Evolutionary conservation across 768 basidiomycete genomes (phyloP).

Genomic region (Porpolomopsis calyptriformis): DNA sequence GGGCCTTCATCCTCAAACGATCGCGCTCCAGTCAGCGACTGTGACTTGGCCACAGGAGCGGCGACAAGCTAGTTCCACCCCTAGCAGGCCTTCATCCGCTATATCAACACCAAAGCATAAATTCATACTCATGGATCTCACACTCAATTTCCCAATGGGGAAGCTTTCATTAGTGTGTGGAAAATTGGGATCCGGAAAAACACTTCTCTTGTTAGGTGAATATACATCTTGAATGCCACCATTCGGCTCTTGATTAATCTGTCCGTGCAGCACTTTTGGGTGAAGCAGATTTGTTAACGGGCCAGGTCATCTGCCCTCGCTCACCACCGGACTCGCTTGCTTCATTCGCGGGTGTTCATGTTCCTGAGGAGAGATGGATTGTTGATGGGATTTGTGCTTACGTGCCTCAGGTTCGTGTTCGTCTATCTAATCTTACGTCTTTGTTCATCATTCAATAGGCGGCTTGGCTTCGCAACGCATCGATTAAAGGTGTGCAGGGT

Average conservation of each 20-base stretch:
- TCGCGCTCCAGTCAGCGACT: slow-evolving; percentile 76
- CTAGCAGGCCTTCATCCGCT: slow-evolving; percentile 37
- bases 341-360: slow-evolving; percentile 33
- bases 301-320: slow-evolving; percentile 73
- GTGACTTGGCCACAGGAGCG: slow-evolving; percentile 87
- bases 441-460: slow-evolving; percentile 17
- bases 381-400: slow-evolving; percentile 74
- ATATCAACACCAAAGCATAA: slow-evolving; percentile 66
- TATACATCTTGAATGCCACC: background rate
- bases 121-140: slow-evolving; percentile 73
- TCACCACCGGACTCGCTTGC: slow-evolving; percentile 76
- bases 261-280: slow-evolving; percentile 57
- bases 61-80: slow-evolving; percentile 23
- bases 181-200: slow-evolving; percentile 84
- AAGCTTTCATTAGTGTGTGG: slow-evolving; percentile 80
- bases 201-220: slow-evolving; percentile 61
- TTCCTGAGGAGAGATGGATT: slow-evolving; percentile 58
- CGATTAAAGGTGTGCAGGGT: slow-evolving; percentile 37
- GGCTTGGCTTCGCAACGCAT: slow-evolving; percentile 60
- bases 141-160: slow-evolving; percentile 66
- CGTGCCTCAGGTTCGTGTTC: slow-evolving; percentile 56
- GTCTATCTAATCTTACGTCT: slow-evolving; percentile 29
- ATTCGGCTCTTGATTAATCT: slow-evolving; percentile 5
- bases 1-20: slow-evolving; percentile 42
- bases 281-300: slow-evolving; percentile 75